A percentile compares a stretch with the other conserved stretches of the same genome.
Conservation (phyloP, 164 flowering plant genomes). For the Vitis rotundifolia region DNA sequence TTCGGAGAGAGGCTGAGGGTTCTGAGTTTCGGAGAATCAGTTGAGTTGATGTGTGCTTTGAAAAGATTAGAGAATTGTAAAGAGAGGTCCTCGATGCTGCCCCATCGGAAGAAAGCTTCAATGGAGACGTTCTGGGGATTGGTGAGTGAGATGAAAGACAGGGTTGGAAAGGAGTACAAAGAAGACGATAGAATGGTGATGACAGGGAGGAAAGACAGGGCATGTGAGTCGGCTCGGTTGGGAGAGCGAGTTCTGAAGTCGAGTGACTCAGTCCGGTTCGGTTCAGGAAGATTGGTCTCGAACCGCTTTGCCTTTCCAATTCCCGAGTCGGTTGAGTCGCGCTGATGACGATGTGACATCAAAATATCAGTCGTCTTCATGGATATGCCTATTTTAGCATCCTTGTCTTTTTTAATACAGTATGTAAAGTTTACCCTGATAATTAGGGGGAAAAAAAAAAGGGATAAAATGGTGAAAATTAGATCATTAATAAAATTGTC, state of each 20-base stretch:
- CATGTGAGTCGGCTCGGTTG: conserved; percentile 51
- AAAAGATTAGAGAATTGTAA: conserved; percentile 61
- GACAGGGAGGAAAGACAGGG: conserved; percentile 14
- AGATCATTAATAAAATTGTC: no score
- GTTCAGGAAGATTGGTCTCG: conserved; percentile 29
- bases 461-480: no score
- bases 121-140: conserved; percentile 44
- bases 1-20: conserved; percentile 42
- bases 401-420: no score
- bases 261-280: conserved; percentile 32
- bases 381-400: no score
- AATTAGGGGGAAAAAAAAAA: no score
- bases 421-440: no score
- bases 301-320: conserved; percentile 1
- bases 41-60: conserved; percentile 54
- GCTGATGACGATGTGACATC: no score
- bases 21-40: conserved; percentile 63
- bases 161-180: conserved; percentile 22
- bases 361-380: no score
- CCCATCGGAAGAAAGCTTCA: conserved; percentile 18
- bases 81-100: conserved; percentile 36
- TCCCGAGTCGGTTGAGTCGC: background rate
- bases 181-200: conserved; percentile 17
- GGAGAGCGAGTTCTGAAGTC: conserved; percentile 22
- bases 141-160: conserved; percentile 41